These are phyloP conservation scores for Zygotorulaspora mrakii DNA, from an alignment of 1,139 yeast genomes.

Conservation along the genomic window DNA sequence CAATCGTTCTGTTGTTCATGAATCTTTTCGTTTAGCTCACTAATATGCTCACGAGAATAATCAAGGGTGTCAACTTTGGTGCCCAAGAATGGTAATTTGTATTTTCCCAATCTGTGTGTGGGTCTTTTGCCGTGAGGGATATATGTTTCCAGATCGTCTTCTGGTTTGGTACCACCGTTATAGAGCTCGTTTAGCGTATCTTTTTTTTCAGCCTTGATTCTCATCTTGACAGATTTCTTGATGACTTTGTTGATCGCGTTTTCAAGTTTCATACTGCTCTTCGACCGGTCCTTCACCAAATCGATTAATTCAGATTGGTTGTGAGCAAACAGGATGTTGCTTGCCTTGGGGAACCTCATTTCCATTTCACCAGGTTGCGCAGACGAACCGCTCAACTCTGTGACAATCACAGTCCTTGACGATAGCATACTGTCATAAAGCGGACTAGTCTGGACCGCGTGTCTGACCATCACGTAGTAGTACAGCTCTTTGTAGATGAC, in stretches of 20 bases:
- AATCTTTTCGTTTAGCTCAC: conserved; percentile 54
- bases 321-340: conserved; percentile 60
- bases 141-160: conserved; percentile 54
- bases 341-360: conserved; percentile 56
- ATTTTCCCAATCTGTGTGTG: conserved; percentile 50
- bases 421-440: conserved; percentile 62
- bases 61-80: conserved; percentile 60
- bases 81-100: conserved; percentile 39
- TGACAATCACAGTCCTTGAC: conserved; percentile 63
- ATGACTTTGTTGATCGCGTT: conserved; percentile 53
- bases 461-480: conserved; percentile 63
- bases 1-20: conserved; percentile 46
- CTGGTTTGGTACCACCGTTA: conserved; percentile 39
- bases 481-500: conserved; percentile 68
- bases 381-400: conserved; percentile 53
- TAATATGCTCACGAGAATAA: conserved; percentile 53
- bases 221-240: conserved; percentile 53
- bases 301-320: conserved; percentile 52
- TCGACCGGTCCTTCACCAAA: conserved; percentile 53
- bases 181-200: conserved; percentile 37
- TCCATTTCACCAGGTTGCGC: conserved; percentile 51
- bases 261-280: conserved; percentile 56
- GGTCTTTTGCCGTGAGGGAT: conserved; percentile 63
- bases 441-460: conserved; percentile 66
- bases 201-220: conserved; percentile 53